A percentile compares a stretch with the other conserved stretches of the same genome.
phyloP scores from a whole-genome alignment of 1,284 basidiomycete genomes.

The Chalciporus sp. region DNA sequence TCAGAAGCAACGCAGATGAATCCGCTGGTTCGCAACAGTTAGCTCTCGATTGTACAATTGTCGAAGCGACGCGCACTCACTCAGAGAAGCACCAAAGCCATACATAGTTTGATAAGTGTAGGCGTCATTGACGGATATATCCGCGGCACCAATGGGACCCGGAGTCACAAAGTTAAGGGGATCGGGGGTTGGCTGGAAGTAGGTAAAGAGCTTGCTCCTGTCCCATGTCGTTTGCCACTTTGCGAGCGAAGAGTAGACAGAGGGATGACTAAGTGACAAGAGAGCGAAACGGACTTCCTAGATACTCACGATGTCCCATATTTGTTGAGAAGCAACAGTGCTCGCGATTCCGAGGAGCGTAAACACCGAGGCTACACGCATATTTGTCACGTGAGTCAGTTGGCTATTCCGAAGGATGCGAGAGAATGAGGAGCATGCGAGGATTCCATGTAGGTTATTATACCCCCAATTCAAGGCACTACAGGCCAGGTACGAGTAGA shows the following conservation, averaged over 20 bases:
- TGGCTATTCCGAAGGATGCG: background rate
- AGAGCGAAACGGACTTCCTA: background rate
- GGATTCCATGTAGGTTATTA: conserved; percentile 13
- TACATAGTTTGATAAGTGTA: conserved; percentile 46
- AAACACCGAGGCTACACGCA: conserved; percentile 16
- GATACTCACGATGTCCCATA: conserved; percentile 35
- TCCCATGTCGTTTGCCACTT: conserved; percentile 72
- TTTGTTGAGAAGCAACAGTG: conserved; percentile 32
- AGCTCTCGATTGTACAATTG: background rate
- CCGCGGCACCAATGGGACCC: conserved; percentile 42
- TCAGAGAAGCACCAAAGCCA: conserved; percentile 52
- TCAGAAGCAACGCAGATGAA: conserved; percentile 49
- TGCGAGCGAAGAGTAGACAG: background rate
- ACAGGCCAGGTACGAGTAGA: conserved; percentile 6
- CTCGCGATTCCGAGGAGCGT: conserved; percentile 19
- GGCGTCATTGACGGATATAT: conserved; percentile 48
- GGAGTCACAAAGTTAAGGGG: conserved; percentile 57
- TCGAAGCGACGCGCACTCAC: conserved; percentile 33
- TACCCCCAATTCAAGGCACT: conserved; percentile 11
- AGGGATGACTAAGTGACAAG: background rate
- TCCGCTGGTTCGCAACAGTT: conserved; percentile 41
- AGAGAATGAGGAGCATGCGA: conserved; percentile 6
- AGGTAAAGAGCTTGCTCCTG: conserved; percentile 50
- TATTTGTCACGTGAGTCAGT: conserved; percentile 7
- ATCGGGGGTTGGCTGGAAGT: conserved; percentile 41